Conservation (phyloP, 2,329 filamentous ascomycete genomes). For the Cercospora sp. region DNA sequence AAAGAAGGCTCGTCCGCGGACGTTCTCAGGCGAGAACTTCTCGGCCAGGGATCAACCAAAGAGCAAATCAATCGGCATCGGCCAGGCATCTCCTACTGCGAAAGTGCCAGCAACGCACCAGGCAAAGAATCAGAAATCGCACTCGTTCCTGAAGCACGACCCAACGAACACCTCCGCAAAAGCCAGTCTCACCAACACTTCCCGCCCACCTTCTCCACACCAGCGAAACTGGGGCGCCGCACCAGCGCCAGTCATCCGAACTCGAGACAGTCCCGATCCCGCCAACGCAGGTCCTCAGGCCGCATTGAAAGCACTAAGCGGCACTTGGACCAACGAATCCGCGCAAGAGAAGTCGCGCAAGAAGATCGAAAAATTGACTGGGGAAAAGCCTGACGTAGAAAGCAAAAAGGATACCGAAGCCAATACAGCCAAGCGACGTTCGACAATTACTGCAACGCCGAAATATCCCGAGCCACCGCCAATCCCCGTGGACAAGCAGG, state of each 20-base stretch:
- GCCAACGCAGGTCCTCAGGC: background rate
- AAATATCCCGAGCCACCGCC: conserved; percentile 28
- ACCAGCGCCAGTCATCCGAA: background rate
- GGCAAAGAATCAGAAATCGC: conserved; percentile 17
- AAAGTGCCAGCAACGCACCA: conserved; percentile 6
- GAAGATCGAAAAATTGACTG: conserved; percentile 15
- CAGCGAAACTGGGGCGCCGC: background rate
- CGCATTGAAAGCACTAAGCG: conserved; percentile 1
- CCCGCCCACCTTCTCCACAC: conserved; percentile 5
- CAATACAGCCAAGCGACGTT: conserved; percentile 35
- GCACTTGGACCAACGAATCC: conserved; percentile 7
- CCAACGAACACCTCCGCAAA: conserved; percentile 11
- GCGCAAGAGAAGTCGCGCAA: conserved; percentile 10
- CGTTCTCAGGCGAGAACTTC: conserved; percentile 25
- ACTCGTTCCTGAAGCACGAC: conserved; percentile 26
- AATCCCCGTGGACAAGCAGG: conserved; percentile 11
- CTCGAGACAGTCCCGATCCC: background rate
- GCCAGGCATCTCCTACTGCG: background rate
- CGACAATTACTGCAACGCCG: conserved; percentile 32
- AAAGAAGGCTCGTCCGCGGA: conserved; percentile 32
- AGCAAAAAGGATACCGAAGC: conserved; percentile 22
- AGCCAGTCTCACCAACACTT: background rate
- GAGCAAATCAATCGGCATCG: background rate
- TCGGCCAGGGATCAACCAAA: conserved; percentile 19
- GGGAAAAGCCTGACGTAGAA: background rate